Conservation (phyloP, 2,329 filamentous ascomycete genomes). For the Rutstroemia sp. region DNA sequence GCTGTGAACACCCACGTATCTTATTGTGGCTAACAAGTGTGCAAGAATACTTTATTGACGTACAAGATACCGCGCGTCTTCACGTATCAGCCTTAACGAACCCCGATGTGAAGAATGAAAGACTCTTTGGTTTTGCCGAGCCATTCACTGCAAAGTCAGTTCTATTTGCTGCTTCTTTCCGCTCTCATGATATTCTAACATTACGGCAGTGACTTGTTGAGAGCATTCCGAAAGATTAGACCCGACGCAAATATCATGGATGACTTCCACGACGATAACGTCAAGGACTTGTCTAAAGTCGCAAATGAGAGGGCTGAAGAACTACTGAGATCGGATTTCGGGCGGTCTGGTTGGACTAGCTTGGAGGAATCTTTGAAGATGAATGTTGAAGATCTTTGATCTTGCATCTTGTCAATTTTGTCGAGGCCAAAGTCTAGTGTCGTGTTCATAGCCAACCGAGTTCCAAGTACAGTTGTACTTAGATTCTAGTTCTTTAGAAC, state of each 20-base stretch:
- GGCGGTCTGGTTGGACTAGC: conserved; percentile 2
- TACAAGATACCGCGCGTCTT: conserved; percentile 26
- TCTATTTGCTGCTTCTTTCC: neutral
- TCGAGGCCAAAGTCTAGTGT: too few relatives aligned
- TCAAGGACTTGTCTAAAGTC: conserved; percentile 18
- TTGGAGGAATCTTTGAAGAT: conserved; percentile 6
- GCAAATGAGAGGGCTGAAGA: conserved; percentile 14
- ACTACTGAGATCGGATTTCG: conserved; percentile 15
- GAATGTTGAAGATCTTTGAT: neutral
- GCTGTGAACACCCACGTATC: neutral
- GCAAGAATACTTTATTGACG: conserved; percentile 29
- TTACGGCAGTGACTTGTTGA: conserved; percentile 12
- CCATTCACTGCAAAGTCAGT: conserved; percentile 12
- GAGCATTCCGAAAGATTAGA: conserved; percentile 19
- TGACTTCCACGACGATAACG: conserved; percentile 16
- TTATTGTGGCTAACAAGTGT: neutral
- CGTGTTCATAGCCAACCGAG: too few relatives aligned
- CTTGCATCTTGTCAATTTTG: neutral
- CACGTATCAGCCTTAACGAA: conserved; percentile 28
- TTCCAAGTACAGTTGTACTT: too few relatives aligned
- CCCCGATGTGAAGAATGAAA: conserved; percentile 21
- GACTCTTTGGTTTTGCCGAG: conserved; percentile 25
- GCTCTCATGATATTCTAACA: neutral
- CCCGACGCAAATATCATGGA: conserved; percentile 20
- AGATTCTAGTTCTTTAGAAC: too few relatives aligned